Evolutionary conservation across 2,329 filamentous ascomycete species (phyloP).

Genomic region (Neopestalotiopsis sp.): DNA sequence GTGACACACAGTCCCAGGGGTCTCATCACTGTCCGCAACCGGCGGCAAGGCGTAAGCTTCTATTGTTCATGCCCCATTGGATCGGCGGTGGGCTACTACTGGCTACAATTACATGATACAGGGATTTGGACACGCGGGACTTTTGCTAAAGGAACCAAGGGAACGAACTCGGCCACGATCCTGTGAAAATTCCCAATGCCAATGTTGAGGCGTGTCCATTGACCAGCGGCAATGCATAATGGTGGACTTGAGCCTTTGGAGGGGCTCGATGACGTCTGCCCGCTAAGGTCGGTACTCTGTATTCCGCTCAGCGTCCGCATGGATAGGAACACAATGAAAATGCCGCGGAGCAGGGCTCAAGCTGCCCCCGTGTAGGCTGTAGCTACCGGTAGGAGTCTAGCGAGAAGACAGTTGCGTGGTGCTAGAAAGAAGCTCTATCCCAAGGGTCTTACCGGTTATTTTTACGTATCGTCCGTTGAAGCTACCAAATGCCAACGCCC

Average conservation of each 20-base stretch:
- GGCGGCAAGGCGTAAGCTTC: conserved; percentile 5
- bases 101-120: background rate
- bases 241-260: background rate
- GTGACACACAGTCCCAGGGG: conserved; percentile 6
- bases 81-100: background rate
- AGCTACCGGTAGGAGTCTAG: background rate
- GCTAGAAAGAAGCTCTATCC: background rate
- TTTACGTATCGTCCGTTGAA: conserved; percentile 1
- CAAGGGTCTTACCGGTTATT: background rate
- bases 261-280: background rate
- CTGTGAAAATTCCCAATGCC: background rate
- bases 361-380: background rate
- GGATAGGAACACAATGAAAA: background rate
- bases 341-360: background rate
- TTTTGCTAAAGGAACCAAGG: background rate
- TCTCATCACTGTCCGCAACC: conserved; percentile 7
- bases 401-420: background rate
- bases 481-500: background rate
- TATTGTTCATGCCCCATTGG: conserved; percentile 10
- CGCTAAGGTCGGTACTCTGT: background rate
- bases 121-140: background rate
- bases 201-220: background rate
- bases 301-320: background rate
- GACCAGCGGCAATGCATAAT: background rate
- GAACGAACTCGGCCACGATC: background rate